Evolutionary conservation across 257 asterid genomes (phyloP), one percentile per base, ranked within the genome.

Genomic region (Euphrasia confusa): DNA sequence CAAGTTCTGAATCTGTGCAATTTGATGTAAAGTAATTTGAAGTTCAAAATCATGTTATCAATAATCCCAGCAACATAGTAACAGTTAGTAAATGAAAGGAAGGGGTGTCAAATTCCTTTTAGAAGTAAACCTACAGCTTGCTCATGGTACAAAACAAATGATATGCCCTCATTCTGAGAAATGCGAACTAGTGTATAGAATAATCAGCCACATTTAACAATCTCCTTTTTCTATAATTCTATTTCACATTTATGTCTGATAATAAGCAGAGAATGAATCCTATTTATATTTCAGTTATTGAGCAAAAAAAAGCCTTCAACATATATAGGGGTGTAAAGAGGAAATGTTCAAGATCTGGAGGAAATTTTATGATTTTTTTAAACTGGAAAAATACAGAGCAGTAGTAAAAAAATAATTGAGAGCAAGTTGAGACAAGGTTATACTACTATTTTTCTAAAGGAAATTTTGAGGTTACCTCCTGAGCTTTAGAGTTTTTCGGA

Each of bases 401-500:
- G 28, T 7, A 27, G 40, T 26, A 7, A 44, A 21, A 21, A 28
- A 24, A 12, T 44, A 42, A 14, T 5, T 24, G 47, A 35, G 50
- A 59, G 50, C 42, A 44, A 45, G 28, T 27, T 27, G 14, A 14
- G 37, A 33, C 24, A 21, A 21, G 24, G 0, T 21, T 21, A 21
- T 21, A 21, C 24, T 21, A 21, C 24, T 21, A 40, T 4, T 15
- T 18, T 37, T 50, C 57, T 5, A 8, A 58, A 64, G 35, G 45
- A 67, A 68, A 53, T 69, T 55, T 11, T 52, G 30, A 63, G 52
- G 65, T 52, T 74, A 89, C 99, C 82, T 87, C 99, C 82, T 87
- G 95, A 72, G 75, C 37, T 77, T 74, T 87, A 32, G 90, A 83
- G 75, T 86, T 78, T 65, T 85, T 96, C 14, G 95, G 95, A 77